A percentile compares a stretch with the other conserved stretches of the same genome.
These are phyloP conservation scores for Talaromyces funiculosus DNA, from an alignment of 2,329 filamentous ascomycete species.

Conservation along the genomic window DNA sequence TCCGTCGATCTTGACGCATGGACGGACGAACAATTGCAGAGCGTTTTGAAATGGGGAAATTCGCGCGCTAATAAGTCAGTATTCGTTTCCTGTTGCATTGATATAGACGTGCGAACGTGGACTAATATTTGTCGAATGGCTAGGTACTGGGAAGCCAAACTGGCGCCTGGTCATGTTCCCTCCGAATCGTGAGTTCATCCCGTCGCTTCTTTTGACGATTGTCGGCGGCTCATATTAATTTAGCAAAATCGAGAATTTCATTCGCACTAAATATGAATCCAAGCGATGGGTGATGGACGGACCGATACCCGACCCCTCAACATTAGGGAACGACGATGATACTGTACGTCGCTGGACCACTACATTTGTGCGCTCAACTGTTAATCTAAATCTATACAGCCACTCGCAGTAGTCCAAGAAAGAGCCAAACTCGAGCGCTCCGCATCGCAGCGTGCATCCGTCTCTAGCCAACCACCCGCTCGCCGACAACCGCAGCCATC, in stretches of 20 bases:
- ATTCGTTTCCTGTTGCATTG: background rate
- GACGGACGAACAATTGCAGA: conserved; percentile 97
- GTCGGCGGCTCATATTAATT: conserved; percentile 13
- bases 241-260: conserved; percentile 98
- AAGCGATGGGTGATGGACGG: conserved; percentile 99
- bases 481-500: conserved; percentile 45
- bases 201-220: too few species aligned
- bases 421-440: conserved; percentile 63
- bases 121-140: conserved; percentile 2
- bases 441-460: conserved; percentile 45
- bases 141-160: conserved; percentile 87
- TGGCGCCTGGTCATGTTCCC: conserved; percentile 83
- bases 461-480: conserved; percentile 39
- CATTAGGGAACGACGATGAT: conserved; percentile 84
- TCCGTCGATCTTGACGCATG: conserved; percentile 96
- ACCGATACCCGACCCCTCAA: conserved; percentile 84
- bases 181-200: conserved; percentile 63
- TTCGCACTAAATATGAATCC: conserved; percentile 96
- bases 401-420: conserved; percentile 62
- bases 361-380: background rate
- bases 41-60: conserved; percentile 93
- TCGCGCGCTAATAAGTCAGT: conserved; percentile 83
- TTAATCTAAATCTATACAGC: conserved; percentile 34
- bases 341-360: conserved; percentile 46
- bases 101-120: background rate